phyloP scores from a whole-genome alignment of 345 rosid species.

The Eucalyptus sp. region DNA sequence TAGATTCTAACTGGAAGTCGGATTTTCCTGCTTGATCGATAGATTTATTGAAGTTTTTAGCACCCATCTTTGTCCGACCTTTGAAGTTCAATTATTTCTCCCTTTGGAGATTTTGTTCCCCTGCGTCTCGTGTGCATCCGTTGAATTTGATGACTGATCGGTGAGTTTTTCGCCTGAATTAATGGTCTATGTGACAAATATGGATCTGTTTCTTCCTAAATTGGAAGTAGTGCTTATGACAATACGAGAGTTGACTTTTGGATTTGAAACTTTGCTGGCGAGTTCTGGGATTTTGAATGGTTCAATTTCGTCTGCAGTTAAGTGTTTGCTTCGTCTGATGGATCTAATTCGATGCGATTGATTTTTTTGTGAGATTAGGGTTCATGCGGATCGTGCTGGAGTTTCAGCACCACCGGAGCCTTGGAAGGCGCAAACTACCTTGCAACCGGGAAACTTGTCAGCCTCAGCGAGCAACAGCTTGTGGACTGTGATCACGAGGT shows the following conservation, averaged over 20 bases:
- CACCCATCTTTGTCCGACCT: neutral
- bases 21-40: neutral
- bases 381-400: slow-evolving; percentile 98
- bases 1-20: neutral
- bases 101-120: neutral
- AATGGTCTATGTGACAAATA: neutral
- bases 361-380: slow-evolving; percentile 31
- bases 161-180: neutral
- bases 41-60: neutral
- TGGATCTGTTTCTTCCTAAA: neutral
- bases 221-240: neutral
- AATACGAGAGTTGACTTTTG: neutral
- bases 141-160: neutral
- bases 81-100: neutral
- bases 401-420: slow-evolving; percentile 94
- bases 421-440: slow-evolving; percentile 90
- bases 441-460: slow-evolving; percentile 82
- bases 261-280: neutral
- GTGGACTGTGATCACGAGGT: slow-evolving; percentile 99
- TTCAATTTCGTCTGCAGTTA: neutral
- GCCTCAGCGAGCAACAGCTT: slow-evolving; percentile 99
- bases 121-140: neutral
- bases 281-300: neutral
- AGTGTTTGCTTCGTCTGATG: neutral
- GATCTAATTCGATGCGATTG: neutral